Base-by-base conservation (phyloP, 306 rosid species). In the Fragaria ananassa region DNA sequence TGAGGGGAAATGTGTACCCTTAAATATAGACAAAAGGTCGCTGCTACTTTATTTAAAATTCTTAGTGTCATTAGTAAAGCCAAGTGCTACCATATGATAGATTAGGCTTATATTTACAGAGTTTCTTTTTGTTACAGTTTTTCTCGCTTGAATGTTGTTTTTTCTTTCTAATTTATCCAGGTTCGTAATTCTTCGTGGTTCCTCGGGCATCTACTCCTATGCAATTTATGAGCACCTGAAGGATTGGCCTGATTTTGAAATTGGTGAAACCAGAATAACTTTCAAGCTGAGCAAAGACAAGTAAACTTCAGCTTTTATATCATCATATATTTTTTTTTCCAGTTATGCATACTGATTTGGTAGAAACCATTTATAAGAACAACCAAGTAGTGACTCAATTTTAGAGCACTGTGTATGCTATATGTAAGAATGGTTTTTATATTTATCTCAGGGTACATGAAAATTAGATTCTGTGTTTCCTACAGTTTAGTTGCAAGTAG, bases 1-100 rank as follows among this genome's bases (percentile, higher is more conserved):
- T 6, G 92, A 87, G 87, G 96, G 97, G 66, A 89, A 92, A 85
- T 78, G 29, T 75, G 97, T 87, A 51, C 99, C 99, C 73, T 76
- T 95, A 78, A 95, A 92, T 56, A 91, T 95, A 79, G 97, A 95
- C 86, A 95, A 90, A 87, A 95, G 99, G 99, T 95, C 68, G 74
- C 77, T 79, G 41, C 76, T 75, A 46, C 27, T 60, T 80, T 65
- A 70, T 75, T 47, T 12, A 0, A 53, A 53, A 44, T 35, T 54
- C 35, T 19, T 35, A 25, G 27, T 14, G 12, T 19, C 46, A 37
- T 50, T 0, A 3, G 64, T 70, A 56, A 42, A 34, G 15, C 10
- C 35, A 57, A 60, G 42, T 47, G 29, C 65, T 15, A 6, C n/a
- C 49, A 9, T 42, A n/a, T 19, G 3, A 17, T 74, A 19, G 70